Evolutionary conservation across 208 protist genomes (phyloP), one percentile per base, ranked within the genome.

Genomic region (Leishmania amazonensis): DNA sequence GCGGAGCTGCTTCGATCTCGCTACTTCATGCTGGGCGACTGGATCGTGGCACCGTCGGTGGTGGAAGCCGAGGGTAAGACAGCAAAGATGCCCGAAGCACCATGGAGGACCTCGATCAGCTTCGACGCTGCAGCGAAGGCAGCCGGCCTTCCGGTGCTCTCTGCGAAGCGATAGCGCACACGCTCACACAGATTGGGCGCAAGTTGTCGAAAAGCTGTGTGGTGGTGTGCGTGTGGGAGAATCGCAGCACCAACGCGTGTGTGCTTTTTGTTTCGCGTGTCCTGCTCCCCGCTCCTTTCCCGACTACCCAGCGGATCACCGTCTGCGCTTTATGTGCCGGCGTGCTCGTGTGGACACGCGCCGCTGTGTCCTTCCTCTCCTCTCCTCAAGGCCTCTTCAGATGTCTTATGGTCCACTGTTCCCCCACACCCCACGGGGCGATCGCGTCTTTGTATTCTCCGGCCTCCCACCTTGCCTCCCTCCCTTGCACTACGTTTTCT

Each of bases 1-100:
- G 88, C 87, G 79, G 90, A 94, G 79, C 86, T 96, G 53, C 84
- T 96, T 64, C 84, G 83, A 57, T 83, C 79, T 49, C 88, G 84
- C 71, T 96, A 96, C 81, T 96, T 96, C 79, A 74, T 94, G 74
- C 79, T 96, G 49, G 91, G 90, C 19, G 83, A 93, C 51, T 96
- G 93, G 91, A 92, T 93, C 45, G 81, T 58, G 49, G 72, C 54
- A 76, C 84, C 78, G 82, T 81, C 79, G 67, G 70, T 51, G 38
- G 42, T 73, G 65, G 81, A 45, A 67, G 49, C 45, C 13, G 85
- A 84, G 71, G 45, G 57, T 0, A 60, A 67, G 17, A 31, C 31
- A 13, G 78, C 49, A 24, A 79, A 71, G 51, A 65, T 83, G 45
- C 85, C 85, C 9, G 92, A 95, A 84, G 74, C 75, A 75, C 92